phyloP scores from a whole-genome alignment of 805 yeast genomes.

The Ogataea angusta region DNA sequence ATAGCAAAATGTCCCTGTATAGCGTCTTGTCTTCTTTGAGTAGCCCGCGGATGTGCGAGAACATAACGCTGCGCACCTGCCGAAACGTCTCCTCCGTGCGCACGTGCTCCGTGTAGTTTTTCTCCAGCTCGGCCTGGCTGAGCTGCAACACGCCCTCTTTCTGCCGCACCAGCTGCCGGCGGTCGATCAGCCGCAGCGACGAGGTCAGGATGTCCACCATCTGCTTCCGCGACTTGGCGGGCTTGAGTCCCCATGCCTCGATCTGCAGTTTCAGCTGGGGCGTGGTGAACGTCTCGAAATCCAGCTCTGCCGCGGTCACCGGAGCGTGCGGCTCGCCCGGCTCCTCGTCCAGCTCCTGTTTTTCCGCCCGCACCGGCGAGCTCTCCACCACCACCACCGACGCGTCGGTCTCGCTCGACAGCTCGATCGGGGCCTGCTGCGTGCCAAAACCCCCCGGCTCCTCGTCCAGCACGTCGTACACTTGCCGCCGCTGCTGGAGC shows the following conservation, averaged over 20 bases:
- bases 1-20: conserved; percentile 19
- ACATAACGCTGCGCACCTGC: conserved; percentile 11
- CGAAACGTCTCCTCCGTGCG: conserved; percentile 10
- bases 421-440: conserved; percentile 16
- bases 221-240: conserved; percentile 30
- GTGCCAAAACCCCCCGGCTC: conserved; percentile 10
- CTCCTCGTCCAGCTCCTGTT: conserved; percentile 21
- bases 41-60: conserved; percentile 18
- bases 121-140: conserved; percentile 16
- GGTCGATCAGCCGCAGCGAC: conserved; percentile 22
- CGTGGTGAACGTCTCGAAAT: conserved; percentile 18
- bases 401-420: conserved; percentile 8
- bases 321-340: conserved; percentile 6
- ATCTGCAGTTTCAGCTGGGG: conserved; percentile 25
- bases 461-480: background rate
- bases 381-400: conserved; percentile 2
- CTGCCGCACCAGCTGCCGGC: conserved; percentile 6
- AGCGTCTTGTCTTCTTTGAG: conserved; percentile 17
- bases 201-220: conserved; percentile 34
- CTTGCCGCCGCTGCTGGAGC: conserved; percentile 1
- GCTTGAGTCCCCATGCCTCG: conserved; percentile 38
- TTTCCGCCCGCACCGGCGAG: conserved; percentile 8
- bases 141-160: conserved; percentile 10
- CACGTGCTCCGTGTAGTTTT: conserved; percentile 12
- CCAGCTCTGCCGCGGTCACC: conserved; percentile 1